phyloP scores from a whole-genome alignment of 2,329 filamentous ascomycete genomes.

The Cucurbitaria berberidis region DNA sequence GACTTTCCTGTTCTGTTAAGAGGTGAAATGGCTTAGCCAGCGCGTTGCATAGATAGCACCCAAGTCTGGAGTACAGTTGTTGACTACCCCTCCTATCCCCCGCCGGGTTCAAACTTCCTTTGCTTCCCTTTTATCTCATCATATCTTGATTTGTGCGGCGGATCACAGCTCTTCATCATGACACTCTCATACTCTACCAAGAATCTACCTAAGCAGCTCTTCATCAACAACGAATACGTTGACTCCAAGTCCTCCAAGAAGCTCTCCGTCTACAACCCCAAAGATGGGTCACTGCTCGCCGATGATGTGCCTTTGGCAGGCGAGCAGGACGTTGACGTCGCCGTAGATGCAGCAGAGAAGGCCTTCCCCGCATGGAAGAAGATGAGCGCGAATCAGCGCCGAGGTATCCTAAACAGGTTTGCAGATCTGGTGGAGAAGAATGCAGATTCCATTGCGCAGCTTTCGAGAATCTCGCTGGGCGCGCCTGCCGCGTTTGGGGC shows the following conservation, averaged over 20 bases:
- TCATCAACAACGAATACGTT: slow-evolving; percentile 50
- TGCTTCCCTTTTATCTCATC: slow-evolving; percentile 1
- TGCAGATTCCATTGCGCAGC: slow-evolving; percentile 28
- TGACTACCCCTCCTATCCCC: slow-evolving; percentile 23
- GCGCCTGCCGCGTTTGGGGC: slow-evolving; percentile 54
- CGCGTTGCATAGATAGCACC: background rate
- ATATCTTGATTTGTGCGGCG: background rate
- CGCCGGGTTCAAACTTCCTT: slow-evolving; percentile 2
- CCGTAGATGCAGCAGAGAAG: slow-evolving; percentile 57
- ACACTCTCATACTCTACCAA: slow-evolving; percentile 42
- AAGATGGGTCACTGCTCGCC: slow-evolving; percentile 57
- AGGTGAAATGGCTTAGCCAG: slow-evolving; percentile 5
- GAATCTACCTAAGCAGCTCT: slow-evolving; percentile 49
- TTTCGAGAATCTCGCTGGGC: slow-evolving; percentile 56
- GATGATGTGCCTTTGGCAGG: slow-evolving; percentile 56
- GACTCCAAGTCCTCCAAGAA: slow-evolving; percentile 52
- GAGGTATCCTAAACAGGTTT: slow-evolving; percentile 42
- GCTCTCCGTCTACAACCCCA: slow-evolving; percentile 58
- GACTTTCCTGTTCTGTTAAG: slow-evolving; percentile 8
- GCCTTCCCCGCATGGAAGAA: slow-evolving; percentile 55
- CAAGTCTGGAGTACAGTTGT: background rate
- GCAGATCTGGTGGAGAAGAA: slow-evolving; percentile 40
- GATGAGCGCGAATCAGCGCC: slow-evolving; percentile 28
- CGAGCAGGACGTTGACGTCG: slow-evolving; percentile 54
- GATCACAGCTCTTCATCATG: slow-evolving; percentile 20